Base-by-base conservation (phyloP, 805 yeast genomes). In the Kuraishia borneana region DNA sequence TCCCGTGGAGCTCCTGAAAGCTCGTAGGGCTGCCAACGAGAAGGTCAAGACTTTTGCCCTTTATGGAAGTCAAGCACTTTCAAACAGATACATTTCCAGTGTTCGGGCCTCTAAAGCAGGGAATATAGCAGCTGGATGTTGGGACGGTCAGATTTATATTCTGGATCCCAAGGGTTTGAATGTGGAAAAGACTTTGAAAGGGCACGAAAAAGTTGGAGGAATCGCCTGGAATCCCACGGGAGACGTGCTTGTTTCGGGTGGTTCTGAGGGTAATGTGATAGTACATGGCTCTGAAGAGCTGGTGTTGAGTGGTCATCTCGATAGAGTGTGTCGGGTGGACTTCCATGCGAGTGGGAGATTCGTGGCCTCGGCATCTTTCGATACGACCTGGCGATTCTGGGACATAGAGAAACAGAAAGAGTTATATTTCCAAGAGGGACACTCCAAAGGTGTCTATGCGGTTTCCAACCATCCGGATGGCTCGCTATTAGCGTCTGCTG, bases 331-430 rank as follows among this genome's bases (percentile, higher is more conserved):
- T 1, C 61, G 69, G 13, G 54, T 77, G 0, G 67, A 68, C 23
- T 70, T 74, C 40, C 94, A 87, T 53, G 94, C 94, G 1, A 44
- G 58, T 3, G 75, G 76, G 1, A 42, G 53, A 2, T 71, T 51
- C 42, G 41, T 81, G 1, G 82, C 76, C 0, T 68, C 83, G 8
- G 80, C 94, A 0, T 87, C 96, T 0, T 78, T 68, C 47, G 96
- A 89, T 54, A 65, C 65, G 42, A 83, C 95, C 0, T 89, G 96
- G 96, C 69, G 84, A 39, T 51, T 84, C 3, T 88, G 95, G 95
- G 96, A 89, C 52, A 42, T 75, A 0, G 56, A 58, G 9, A 68
- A 62, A 4, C 52, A 54, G 12, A 48, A 49, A 21, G 74, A 74
- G 35, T 46, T 89, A 5, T 58, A 71, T 27, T 61, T 71, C 38